These are phyloP conservation scores for Diatrype stigma DNA, from an alignment of 2,329 filamentous ascomycete genomes.

Conservation along the genomic window DNA sequence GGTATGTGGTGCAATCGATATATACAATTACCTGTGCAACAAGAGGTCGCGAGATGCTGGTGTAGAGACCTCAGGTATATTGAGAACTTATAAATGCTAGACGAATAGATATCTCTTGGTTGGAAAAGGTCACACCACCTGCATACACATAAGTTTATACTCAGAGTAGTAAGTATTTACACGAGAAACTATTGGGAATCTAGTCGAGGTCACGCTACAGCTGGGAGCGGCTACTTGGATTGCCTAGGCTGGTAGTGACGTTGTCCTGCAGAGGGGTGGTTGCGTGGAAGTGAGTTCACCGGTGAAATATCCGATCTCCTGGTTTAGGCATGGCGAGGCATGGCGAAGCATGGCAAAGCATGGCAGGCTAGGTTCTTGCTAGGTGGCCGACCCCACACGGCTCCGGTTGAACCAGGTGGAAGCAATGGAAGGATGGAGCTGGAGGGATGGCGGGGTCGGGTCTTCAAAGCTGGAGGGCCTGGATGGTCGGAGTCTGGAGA, in stretches of 20 bases:
- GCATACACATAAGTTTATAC: no score
- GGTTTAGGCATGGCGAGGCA: no score
- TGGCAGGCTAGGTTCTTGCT: no score
- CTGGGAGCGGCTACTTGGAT: not conserved
- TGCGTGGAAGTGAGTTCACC: not conserved
- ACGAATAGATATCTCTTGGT: not conserved
- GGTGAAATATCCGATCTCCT: not conserved
- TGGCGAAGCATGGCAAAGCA: no score
- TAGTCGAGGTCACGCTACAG: not conserved
- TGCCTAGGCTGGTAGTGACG: not conserved
- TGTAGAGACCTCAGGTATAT: no score
- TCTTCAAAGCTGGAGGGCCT: no score
- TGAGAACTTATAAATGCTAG: no score
- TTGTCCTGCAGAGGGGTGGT: not conserved
- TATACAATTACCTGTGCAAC: no score
- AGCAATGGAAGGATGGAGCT: not conserved
- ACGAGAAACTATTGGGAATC: not conserved
- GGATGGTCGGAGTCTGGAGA: no score
- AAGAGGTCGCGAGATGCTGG: no score
- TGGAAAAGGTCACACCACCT: not conserved
- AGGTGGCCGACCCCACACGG: not conserved
- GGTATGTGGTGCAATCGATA: no score
- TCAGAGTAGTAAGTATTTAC: not conserved
- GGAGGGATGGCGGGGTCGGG: not conserved
- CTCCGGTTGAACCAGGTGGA: not conserved